Evolutionary conservation across 106 monocot genomes (phyloP), one percentile per base, ranked within the genome.

Genomic region (Acorus gramineus): DNA sequence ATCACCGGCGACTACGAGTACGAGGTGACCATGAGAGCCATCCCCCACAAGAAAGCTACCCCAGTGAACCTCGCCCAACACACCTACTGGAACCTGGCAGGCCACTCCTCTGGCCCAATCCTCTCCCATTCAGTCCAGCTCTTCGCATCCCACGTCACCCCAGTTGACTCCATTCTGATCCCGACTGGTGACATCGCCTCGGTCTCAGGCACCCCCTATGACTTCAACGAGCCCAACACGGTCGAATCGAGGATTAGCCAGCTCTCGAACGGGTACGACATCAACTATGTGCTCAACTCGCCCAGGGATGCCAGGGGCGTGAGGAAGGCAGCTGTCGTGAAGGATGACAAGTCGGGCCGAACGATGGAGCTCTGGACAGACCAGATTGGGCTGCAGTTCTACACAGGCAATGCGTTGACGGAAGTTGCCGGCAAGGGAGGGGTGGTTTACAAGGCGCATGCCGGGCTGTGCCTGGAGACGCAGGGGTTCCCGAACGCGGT

Each of bases 301-400:
- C 50, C 61, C 0, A 14, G 13, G 8, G 67, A 62, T 9, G 6
- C 11, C 11, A 48, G 63, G 1, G 85, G 86, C 14, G 11, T 95
- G 80, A 74, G 69, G 73, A 84, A 80, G 73, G 89, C 73, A 4
- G 94, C 90, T 2, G 52, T 76, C 0, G 79, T 95, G 55, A 66
- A 73, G 61, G 82, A 81, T 3, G 10, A 2, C 2, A 43, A 14
- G 56, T 76, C 79, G 2, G 89, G 90, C 6, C 59, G 90, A 5
- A 65, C 49, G 52, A 6, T 95, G 12, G 82, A 90, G 76, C 77
- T 90, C 44, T 87, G 79, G 79, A 47, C 79, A 2, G 71, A 95
- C 68, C 86, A 95, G 68, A 83, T 77, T 4, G 94, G 90, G 1
- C 60, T 95, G 52, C 94, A 95, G 82, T 78, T 95, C 63, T 95